Evolutionary conservation across 129 eudicot species (phyloP), one percentile per base, ranked within the genome.

Genomic region (Cynara cardunculus): DNA sequence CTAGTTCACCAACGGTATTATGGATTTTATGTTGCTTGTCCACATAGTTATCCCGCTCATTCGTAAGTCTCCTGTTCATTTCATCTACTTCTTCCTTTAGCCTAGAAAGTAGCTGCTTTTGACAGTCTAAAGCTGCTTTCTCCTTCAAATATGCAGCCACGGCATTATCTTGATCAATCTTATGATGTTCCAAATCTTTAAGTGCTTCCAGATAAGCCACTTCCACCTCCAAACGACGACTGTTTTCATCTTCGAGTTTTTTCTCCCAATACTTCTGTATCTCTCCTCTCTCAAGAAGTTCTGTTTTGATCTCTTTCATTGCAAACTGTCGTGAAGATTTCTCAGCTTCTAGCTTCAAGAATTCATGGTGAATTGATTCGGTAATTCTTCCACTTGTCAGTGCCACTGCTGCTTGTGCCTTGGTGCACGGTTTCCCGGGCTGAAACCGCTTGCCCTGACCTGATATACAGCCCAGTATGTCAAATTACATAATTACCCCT

Each of bases 371-470:
- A 80, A 95, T 85, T 65, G 84, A 86, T 62, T 83, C 84, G 4
- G 79, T 74, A 81, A 87, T 82, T 86, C 94, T 88, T 78, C 97
- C 97, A 66, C 97, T 85, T 8, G 97, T 88, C 66, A 95, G 88
- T 78, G 99, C 93, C 41, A 95, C 99, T 39, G 97, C 97, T 31
- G 95, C 97, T 86, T 95, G 99, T 71, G 93, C 97, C 80, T 87
- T 90, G 71, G 97, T 95, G 89, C 90, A 90, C 13, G 99, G 99
- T 76, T 92, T 95, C 69, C 76, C 81, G 4, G 97, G 97, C 85
- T 92, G 97, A 77, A 92, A 86, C 74, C 99, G 91, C 81, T 86
- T 95, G 26, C 86, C 85, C 84, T 89, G 93, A 78, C 99, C 99
- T 95, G 88, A 78, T 39, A 35, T 26, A 25, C 30, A 8, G 35